Evolutionary conservation across 805 yeast genomes (phyloP).

Genomic region (Phaffomyces antillensis): DNA sequence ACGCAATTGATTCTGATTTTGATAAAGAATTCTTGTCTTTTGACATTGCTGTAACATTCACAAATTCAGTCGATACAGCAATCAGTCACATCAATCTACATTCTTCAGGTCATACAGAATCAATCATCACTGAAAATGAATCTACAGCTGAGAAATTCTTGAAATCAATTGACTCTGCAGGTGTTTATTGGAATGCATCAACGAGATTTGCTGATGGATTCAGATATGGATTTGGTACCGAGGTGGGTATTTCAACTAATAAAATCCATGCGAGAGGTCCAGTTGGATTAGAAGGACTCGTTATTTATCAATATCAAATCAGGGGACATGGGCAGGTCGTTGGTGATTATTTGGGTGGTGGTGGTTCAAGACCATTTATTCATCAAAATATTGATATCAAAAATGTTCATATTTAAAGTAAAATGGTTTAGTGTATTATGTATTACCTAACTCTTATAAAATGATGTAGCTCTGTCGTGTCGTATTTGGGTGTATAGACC

Average conservation of each 20-base stretch:
- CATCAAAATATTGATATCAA: slow-evolving; percentile 53
- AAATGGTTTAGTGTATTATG: too few relatives aligned
- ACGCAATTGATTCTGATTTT: slow-evolving; percentile 62
- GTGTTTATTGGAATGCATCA: slow-evolving; percentile 96
- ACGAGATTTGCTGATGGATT: slow-evolving; percentile 98
- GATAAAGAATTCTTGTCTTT: slow-evolving; percentile 77
- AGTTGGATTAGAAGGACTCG: slow-evolving; percentile 94
- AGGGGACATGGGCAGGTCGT: slow-evolving; percentile 92
- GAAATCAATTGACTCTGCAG: slow-evolving; percentile 87
- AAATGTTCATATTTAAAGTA: background rate
- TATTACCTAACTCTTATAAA: too few relatives aligned
- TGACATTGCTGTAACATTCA: slow-evolving; percentile 69
- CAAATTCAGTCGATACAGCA: slow-evolving; percentile 60
- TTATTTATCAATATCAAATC: slow-evolving; percentile 89
- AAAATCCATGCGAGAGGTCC: slow-evolving; percentile 99
- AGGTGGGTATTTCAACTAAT: slow-evolving; percentile 95
- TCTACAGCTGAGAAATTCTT: slow-evolving; percentile 67
- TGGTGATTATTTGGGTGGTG: slow-evolving; percentile 87
- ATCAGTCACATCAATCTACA: slow-evolving; percentile 79
- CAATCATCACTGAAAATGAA: slow-evolving; percentile 74
- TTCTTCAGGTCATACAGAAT: slow-evolving; percentile 95
- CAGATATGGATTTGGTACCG: slow-evolving; percentile 97
- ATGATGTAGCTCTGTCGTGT: too few relatives aligned
- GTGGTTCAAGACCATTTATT: slow-evolving; percentile 71
- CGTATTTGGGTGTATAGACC: too few relatives aligned